Percentiles rank a stretch among this genome's conserved stretches.
Evolutionary conservation across 805 yeast species (phyloP).

Genomic region (Kregervanrija pseudodelftensis): DNA sequence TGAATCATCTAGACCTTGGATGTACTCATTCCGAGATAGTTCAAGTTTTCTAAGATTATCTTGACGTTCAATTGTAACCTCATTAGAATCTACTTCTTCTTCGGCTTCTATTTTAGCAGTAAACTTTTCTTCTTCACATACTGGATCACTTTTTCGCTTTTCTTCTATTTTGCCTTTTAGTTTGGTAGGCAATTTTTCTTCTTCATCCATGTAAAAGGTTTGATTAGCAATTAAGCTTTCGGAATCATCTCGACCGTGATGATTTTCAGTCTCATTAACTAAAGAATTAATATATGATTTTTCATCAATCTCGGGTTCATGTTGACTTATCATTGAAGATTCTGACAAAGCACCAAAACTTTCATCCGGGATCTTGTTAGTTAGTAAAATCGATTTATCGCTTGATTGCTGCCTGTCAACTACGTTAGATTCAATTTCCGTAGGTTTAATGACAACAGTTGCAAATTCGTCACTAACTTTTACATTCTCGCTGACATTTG

Average conservation of each 20-base stretch:
- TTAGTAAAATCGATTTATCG: not conserved
- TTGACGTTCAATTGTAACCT: too few relatives aligned
- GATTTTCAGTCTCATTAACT: slow-evolving; percentile 15
- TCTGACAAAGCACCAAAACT: slow-evolving; percentile 18
- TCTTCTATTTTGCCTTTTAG: not conserved
- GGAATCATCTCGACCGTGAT: slow-evolving; percentile 4
- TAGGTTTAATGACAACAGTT: too few relatives aligned
- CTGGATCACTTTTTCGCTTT: too few relatives aligned
- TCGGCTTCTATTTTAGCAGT: too few relatives aligned
- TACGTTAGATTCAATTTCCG: too few relatives aligned
- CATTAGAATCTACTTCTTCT: too few relatives aligned
- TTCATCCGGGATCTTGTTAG: slow-evolving; percentile 1
- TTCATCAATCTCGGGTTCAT: slow-evolving; percentile 13
- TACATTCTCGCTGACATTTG: too few relatives aligned
- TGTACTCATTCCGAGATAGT: too few relatives aligned
- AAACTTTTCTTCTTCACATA: too few relatives aligned
- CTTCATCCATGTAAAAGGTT: slow-evolving; percentile 19
- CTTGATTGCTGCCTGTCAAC: not conserved
- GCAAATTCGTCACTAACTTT: too few relatives aligned
- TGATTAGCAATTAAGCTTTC: slow-evolving; percentile 19
- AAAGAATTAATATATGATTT: slow-evolving; percentile 22
- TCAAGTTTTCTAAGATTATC: too few relatives aligned
- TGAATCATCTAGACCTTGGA: too few relatives aligned
- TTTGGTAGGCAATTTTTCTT: slow-evolving; percentile 2
- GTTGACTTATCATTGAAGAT: slow-evolving; percentile 17